Conservation (phyloP, 352 stramenopile genomes). For the Plasmopara halstedii region DNA sequence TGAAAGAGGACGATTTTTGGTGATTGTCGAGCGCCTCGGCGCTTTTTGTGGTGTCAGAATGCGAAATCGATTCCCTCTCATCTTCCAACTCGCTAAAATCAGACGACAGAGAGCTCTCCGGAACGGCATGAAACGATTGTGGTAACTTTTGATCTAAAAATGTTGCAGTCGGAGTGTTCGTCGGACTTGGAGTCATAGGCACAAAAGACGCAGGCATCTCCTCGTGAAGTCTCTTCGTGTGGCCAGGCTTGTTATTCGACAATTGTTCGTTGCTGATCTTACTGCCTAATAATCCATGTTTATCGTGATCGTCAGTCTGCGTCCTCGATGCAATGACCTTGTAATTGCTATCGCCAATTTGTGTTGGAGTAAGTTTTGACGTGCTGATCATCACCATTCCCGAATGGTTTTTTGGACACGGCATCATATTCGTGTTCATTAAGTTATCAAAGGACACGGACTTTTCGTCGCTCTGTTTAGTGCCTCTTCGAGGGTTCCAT, state of each 20-base stretch:
- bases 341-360: background rate
- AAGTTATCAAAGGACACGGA: slow-evolving; percentile 17
- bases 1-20: slow-evolving; percentile 7
- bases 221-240: background rate
- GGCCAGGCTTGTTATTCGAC: background rate
- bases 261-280: background rate
- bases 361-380: background rate
- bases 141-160: background rate
- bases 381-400: background rate
- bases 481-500: slow-evolving; percentile 10
- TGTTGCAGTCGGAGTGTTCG: background rate
- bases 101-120: slow-evolving; percentile 2
- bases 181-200: slow-evolving; percentile 4
- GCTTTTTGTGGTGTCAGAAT: slow-evolving; percentile 1
- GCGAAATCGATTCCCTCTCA: slow-evolving; percentile 7
- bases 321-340: background rate
- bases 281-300: background rate
- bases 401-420: background rate
- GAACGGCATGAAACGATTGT: slow-evolving; percentile 1
- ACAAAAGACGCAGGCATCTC: background rate
- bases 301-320: background rate
- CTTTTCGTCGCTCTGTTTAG: slow-evolving; percentile 3
- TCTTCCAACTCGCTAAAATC: slow-evolving; percentile 4
- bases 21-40: slow-evolving; percentile 15
- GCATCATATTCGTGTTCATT: background rate